A percentile compares a stretch with the other conserved stretches of the same genome.
These are phyloP conservation scores for Globisporangium uncinulatum DNA, from an alignment of 352 stramenopile species.

Conservation along the genomic window DNA sequence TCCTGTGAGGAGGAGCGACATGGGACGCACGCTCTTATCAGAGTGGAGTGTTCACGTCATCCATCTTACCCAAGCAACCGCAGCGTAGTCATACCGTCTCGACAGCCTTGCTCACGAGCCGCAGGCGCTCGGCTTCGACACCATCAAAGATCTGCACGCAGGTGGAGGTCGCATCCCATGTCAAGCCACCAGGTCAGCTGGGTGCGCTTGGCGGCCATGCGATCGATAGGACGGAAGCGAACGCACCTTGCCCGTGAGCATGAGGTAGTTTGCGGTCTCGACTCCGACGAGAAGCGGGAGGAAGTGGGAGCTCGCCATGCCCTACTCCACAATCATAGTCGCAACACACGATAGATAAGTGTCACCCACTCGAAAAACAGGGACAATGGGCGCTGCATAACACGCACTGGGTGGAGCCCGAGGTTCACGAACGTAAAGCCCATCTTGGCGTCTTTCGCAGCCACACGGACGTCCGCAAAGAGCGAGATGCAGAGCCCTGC, in stretches of 20 bases:
- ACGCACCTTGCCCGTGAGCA: constrained; percentile 62
- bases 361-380: neutral
- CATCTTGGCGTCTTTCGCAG: constrained; percentile 59
- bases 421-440: constrained; percentile 87
- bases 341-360: neutral
- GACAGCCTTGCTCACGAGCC: constrained; percentile 48
- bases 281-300: constrained; percentile 57
- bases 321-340: constrained; percentile 15
- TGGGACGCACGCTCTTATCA: neutral
- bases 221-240: neutral
- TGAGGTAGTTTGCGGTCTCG: constrained; percentile 58
- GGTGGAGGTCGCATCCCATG: neutral
- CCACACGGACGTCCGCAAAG: constrained; percentile 78
- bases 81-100: constrained; percentile 14
- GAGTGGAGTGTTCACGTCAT: neutral
- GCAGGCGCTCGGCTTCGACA: constrained; percentile 39
- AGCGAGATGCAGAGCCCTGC: constrained; percentile 78
- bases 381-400: too few relatives aligned
- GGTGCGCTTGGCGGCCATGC: neutral
- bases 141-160: constrained; percentile 46
- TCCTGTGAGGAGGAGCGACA: constrained; percentile 12
- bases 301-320: constrained; percentile 84
- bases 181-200: neutral
- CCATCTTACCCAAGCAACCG: neutral
- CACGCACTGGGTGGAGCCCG: constrained; percentile 61